phyloP scores from a whole-genome alignment of 306 rosid genomes.

The Abrus precatorius region DNA sequence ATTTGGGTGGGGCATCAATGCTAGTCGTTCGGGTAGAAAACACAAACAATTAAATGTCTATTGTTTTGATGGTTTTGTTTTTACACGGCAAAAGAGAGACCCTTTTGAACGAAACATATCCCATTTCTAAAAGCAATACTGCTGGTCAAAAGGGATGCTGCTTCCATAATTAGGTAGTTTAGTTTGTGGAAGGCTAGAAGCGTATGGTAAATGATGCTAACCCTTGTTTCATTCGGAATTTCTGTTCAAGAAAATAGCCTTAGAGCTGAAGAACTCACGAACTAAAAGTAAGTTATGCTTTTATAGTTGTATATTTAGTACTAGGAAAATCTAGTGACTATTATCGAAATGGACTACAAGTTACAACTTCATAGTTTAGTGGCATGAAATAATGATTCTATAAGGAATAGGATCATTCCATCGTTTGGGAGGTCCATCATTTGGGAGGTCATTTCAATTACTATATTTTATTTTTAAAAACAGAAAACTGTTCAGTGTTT shows the following conservation, averaged over 20 bases:
- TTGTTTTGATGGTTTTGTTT: constrained; percentile 35
- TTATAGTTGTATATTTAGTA: background rate
- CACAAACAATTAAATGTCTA: constrained; percentile 41
- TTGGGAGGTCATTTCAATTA: too few relatives aligned
- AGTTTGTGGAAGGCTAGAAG: background rate
- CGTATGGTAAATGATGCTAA: background rate
- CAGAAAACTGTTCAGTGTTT: too few relatives aligned
- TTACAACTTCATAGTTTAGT: background rate
- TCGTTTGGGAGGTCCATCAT: background rate
- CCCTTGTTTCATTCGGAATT: background rate
- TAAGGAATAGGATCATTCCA: background rate
- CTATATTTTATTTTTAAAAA: too few relatives aligned
- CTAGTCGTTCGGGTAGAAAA: constrained; percentile 53
- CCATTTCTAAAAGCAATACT: constrained; percentile 51
- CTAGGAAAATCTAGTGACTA: background rate
- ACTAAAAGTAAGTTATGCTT: background rate
- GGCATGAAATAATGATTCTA: background rate
- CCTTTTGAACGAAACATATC: constrained; percentile 43
- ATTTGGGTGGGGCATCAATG: constrained; percentile 46
- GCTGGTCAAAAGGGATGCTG: constrained; percentile 42
- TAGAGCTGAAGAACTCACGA: background rate
- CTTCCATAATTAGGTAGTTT: constrained; percentile 29
- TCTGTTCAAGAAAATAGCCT: background rate
- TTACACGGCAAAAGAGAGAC: constrained; percentile 45
- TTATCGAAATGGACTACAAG: background rate